phyloP scores from a whole-genome alignment of 148 eudicot species.

The Rhododendron henanense region DNA sequence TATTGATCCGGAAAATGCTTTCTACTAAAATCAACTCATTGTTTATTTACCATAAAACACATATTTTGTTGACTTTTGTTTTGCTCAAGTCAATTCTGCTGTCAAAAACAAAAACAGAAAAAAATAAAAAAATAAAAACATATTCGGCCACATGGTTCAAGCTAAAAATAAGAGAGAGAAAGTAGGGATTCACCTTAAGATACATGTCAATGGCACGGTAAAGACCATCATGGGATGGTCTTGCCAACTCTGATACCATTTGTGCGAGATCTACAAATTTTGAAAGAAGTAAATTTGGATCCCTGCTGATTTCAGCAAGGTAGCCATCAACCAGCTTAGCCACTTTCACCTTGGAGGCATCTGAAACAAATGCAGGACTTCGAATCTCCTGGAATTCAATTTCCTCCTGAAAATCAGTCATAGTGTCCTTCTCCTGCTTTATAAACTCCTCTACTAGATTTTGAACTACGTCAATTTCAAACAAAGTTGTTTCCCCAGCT shows the following conservation, averaged over 20 bases:
- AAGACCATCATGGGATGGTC: constrained; percentile 76
- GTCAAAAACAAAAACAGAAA: neutral
- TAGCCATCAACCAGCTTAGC: constrained; percentile 85
- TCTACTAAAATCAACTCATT: neutral
- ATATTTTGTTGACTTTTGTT: no score
- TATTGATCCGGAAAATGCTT: neutral
- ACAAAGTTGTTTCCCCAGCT: constrained; percentile 42
- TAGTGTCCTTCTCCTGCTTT: constrained; percentile 33
- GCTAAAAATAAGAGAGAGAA: neutral
- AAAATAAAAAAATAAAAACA: neutral
- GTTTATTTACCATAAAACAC: neutral
- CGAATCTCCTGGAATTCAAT: constrained; percentile 44
- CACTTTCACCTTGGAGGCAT: constrained; percentile 66
- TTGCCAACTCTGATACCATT: constrained; percentile 55
- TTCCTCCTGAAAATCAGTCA: constrained; percentile 28
- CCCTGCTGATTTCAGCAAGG: constrained; percentile 73
- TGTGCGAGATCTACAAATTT: constrained; percentile 68
- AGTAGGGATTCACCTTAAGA: constrained; percentile 58
- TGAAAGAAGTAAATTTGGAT: constrained; percentile 53
- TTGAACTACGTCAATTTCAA: constrained; percentile 52
- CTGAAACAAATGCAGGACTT: constrained; percentile 36
- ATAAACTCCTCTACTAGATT: constrained; percentile 64
- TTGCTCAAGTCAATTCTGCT: neutral
- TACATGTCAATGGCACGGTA: constrained; percentile 94
- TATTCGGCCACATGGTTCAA: neutral